Base-by-base conservation (phyloP, 2,329 filamentous ascomycete genomes). In the Colletotrichum higginsianum region DNA sequence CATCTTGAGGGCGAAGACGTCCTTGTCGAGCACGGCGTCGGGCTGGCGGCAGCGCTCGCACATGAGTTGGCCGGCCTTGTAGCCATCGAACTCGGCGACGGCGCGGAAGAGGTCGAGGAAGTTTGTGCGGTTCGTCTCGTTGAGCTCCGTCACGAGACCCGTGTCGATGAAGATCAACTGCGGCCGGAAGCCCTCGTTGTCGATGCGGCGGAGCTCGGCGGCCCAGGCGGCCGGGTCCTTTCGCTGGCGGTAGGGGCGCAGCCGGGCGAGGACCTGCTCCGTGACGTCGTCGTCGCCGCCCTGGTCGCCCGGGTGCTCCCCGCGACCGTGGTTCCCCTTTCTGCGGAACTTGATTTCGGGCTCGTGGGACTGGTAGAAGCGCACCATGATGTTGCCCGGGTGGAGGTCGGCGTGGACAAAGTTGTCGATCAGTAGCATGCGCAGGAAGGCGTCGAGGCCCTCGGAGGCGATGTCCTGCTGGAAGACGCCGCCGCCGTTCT, bases 371-470 rank as follows among this genome's bases (percentile, higher is more conserved):
- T 96, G 91, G 82, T 98, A 98, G 84, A 99, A 99, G 74, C 97
- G 94, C 57, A 99, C 96, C 95, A 99, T 98, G 83, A 99, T 98
- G 80, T 99, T 99, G 35, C 96, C 96, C 0, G 96, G 96, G 79
- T 99, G 96, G 40, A 99, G 85, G 79, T 99, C 96, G 6, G 96
- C 96, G 79, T 99, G 96, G 35, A 98, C 92, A 80, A 99, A 99
- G 80, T 99, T 99, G 81, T 99, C 96, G 49, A 99, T 92, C 15
- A 99, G 87, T 18, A 99, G 85, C 96, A 99, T 99, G 77, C 95
- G 94, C 61, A 99, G 84, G 82, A 99, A 99, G 3, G 96, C 95
- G 80, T 99, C 95, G 0, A 99, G 89, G 0, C 96, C 96, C 83
- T 98, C 96, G 69, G 97, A 92, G 4, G 96, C 95, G 74, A 99